Base-by-base conservation (phyloP, 1,284 basidiomycete genomes). In the Boletus semigastroideus region DNA sequence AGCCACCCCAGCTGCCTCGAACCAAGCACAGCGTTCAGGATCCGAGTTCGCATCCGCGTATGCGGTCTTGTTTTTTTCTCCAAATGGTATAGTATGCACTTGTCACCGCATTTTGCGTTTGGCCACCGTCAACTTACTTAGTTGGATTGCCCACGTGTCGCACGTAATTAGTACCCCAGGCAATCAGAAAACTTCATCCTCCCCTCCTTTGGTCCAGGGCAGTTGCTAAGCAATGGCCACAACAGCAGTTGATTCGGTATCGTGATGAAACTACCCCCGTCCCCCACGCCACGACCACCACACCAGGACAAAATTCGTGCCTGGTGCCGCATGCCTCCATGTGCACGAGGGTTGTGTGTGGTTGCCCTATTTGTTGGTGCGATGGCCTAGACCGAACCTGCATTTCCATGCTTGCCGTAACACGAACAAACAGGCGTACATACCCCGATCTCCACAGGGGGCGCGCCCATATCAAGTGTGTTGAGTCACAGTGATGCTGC, bases 51-150 rank as follows among this genome's bases (percentile, higher is more conserved):
- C 77, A 67, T 48, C 73, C 74, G 33, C 76, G 67, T 48, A 72
- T 75, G 61, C 81, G 83, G 12, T 13, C 25, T 25, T 2, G 77
- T 83, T 9, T 83, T 82, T 59, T 82, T 84, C 55, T 82, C 79
- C 46, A 41, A 30, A 28, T 83, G 82, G 58, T 84, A 84, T 63
- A 22, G 22, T 22, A 22, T 22, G 22, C 22, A 31, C 30, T 31
- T 13, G 30, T 12, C 9, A 11, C 30, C 30, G 12, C n/a, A n/a
- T n/a, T 14, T 34, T 34, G 33, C 12, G 7, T 34, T 34, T 34
- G 33, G 33, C 13, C 31, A 16, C 13, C 6, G 16, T 16, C 3
- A 34, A 25, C 25, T 25, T 25, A 25, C 25, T 25, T 7, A n/a
- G n/a, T 25, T 25, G 7, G 33, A 34, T 16, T 6, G 8, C 33